Evolutionary conservation across 495 filamentous ascomycete genomes (phyloP).

Genomic region (Antarctomyces pellizariae): DNA sequence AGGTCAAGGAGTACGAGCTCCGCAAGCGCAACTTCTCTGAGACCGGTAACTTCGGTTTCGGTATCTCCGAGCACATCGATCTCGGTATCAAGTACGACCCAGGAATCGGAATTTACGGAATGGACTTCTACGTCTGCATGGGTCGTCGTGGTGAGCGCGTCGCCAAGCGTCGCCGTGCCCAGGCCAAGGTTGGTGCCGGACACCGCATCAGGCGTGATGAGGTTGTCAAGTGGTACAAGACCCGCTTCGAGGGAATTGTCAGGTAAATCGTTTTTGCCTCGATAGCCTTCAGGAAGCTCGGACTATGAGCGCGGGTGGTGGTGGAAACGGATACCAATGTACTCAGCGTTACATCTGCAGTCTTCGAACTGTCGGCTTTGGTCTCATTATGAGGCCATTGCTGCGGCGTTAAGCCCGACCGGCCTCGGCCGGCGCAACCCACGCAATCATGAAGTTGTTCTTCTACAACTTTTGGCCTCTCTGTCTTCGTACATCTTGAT

Average conservation of each 20-base stretch:
- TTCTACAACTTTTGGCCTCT: no score
- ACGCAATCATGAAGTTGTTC: no score
- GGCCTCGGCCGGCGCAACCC: neutral
- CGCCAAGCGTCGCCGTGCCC: conserved; percentile 74
- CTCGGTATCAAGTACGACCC: conserved; percentile 99
- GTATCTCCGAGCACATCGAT: conserved; percentile 99
- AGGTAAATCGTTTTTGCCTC: conserved; percentile 32
- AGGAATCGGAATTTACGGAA: conserved; percentile 98
- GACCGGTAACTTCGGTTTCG: conserved; percentile 99
- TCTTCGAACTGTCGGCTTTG: no score
- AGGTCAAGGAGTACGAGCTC: conserved; percentile 99
- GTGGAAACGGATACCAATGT: neutral
- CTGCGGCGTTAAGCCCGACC: neutral
- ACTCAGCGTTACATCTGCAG: no score
- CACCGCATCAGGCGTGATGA: conserved; percentile 86
- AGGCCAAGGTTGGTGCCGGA: conserved; percentile 59
- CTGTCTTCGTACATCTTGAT: no score
- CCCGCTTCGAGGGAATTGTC: conserved; percentile 94
- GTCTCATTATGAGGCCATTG: neutral
- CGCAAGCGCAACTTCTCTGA: conserved; percentile 98
- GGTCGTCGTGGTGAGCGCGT: conserved; percentile 93
- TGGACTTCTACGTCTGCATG: conserved; percentile 99
- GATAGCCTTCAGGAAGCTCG: conserved; percentile 3
- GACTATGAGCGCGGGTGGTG: neutral
- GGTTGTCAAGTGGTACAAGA: conserved; percentile 99